Conservation (phyloP, 495 filamentous ascomycete species). For the Copromyces sp. region DNA sequence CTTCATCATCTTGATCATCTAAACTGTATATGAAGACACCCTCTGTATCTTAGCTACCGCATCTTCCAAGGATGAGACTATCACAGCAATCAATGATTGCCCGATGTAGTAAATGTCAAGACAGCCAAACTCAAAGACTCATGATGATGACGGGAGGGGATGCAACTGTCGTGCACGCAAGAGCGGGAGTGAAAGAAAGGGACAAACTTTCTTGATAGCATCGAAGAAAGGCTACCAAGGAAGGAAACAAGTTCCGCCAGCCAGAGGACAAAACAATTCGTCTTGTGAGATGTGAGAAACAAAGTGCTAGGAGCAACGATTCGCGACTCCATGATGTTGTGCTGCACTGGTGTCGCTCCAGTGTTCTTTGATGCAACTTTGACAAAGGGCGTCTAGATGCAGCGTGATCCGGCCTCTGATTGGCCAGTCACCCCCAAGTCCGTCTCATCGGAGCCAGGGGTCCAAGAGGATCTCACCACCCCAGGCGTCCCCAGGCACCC, state of each 20-base stretch:
- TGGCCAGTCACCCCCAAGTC: slow-evolving; percentile 7
- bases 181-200: background rate
- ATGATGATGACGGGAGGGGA: background rate
- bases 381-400: slow-evolving; percentile 21
- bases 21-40: background rate
- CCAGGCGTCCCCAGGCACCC: background rate
- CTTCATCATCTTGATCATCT: background rate
- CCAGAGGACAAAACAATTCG: background rate
- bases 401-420: slow-evolving; percentile 19
- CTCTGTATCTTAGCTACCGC: background rate
- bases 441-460: background rate
- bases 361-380: background rate
- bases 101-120: background rate
- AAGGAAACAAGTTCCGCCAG: background rate
- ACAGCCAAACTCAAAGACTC: background rate
- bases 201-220: background rate
- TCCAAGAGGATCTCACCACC: background rate
- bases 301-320: background rate
- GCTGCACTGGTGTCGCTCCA: background rate
- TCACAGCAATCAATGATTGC: background rate
- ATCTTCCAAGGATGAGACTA: background rate
- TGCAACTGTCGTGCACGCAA: background rate
- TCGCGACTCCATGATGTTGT: background rate
- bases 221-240: background rate
- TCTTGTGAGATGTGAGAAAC: background rate